phyloP scores from a whole-genome alignment of 23 red algal species.

The Gracilaria gracilis region DNA sequence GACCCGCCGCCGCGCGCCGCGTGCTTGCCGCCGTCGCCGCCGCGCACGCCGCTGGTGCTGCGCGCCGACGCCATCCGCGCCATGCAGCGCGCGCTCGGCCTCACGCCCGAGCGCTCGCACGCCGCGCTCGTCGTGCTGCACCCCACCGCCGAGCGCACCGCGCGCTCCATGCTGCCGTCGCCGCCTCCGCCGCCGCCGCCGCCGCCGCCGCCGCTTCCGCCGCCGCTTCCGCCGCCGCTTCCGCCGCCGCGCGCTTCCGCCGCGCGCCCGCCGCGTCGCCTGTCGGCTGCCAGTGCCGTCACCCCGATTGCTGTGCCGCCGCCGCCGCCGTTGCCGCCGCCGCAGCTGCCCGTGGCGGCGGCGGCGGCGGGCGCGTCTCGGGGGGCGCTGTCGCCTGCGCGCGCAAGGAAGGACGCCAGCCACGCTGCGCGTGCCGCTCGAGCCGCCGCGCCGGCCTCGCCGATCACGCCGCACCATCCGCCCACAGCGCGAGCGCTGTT shows the following conservation, averaged over 20 bases:
- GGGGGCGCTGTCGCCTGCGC: background rate
- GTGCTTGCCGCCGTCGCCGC: background rate
- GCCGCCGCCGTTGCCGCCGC: background rate
- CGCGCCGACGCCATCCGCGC: constrained; percentile 23
- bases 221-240: too few relatives aligned
- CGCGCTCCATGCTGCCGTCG: constrained; percentile 26
- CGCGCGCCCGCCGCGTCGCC: background rate
- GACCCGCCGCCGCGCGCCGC: background rate
- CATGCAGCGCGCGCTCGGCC: constrained; percentile 47
- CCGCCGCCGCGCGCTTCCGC: background rate
- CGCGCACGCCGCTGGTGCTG: constrained; percentile 50
- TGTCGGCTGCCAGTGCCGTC: constrained; percentile 36
- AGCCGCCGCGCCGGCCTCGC: constrained; percentile 9
- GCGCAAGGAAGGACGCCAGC: background rate
- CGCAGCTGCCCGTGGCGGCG: background rate
- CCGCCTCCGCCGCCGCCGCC: background rate
- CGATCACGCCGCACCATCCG: constrained; percentile 48
- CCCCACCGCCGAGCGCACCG: background rate
- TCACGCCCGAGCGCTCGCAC: constrained; percentile 40
- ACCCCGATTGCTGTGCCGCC: constrained; percentile 24
- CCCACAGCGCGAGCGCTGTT: constrained; percentile 11
- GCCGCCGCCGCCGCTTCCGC: background rate
- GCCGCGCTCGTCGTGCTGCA: background rate
- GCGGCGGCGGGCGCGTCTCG: background rate
- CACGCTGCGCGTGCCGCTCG: background rate